Evolutionary conservation across 2,329 filamentous ascomycete species (phyloP).

Genomic region (Xylaria sp.): DNA sequence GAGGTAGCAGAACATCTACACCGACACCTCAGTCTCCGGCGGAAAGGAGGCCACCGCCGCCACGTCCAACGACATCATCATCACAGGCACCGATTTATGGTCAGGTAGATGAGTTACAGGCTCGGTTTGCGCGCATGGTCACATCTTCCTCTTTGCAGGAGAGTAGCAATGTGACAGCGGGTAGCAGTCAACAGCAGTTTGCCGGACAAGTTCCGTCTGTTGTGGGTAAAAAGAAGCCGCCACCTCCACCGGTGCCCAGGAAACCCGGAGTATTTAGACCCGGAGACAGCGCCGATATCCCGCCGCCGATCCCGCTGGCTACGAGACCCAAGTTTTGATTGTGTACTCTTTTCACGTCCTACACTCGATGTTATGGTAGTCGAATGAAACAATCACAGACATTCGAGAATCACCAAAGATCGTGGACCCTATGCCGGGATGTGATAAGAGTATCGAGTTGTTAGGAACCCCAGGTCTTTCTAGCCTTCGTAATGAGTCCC

Average conservation of each 20-base stretch:
- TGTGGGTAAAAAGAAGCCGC: slow-evolving; percentile 47
- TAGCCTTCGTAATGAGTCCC: slow-evolving; percentile 7
- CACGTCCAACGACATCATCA: slow-evolving; percentile 18
- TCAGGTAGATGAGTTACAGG: slow-evolving; percentile 62
- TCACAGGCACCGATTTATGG: slow-evolving; percentile 10
- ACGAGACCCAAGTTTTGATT: slow-evolving; percentile 43
- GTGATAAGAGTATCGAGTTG: slow-evolving; percentile 4
- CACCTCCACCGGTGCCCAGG: slow-evolving; percentile 41
- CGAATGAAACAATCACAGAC: background rate
- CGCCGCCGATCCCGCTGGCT: slow-evolving; percentile 49
- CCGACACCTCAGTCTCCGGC: slow-evolving; percentile 28
- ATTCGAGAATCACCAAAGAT: background rate
- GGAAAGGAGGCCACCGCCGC: slow-evolving; percentile 26
- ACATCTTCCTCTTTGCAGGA: slow-evolving; percentile 16
- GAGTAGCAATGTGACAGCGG: slow-evolving; percentile 19
- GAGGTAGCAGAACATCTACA: slow-evolving; percentile 26
- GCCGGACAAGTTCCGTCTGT: slow-evolving; percentile 6
- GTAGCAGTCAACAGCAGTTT: slow-evolving; percentile 36
- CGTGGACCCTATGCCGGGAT: background rate
- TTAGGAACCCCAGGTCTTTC: slow-evolving; percentile 17
- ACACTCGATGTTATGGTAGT: background rate
- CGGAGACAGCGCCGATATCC: slow-evolving; percentile 30
- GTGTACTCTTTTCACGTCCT: background rate
- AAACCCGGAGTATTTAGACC: slow-evolving; percentile 37
- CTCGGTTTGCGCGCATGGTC: slow-evolving; percentile 55